These are phyloP conservation scores for Wickerhamiella slavikovae DNA, from an alignment of 805 yeast genomes.

Conservation along the genomic window DNA sequence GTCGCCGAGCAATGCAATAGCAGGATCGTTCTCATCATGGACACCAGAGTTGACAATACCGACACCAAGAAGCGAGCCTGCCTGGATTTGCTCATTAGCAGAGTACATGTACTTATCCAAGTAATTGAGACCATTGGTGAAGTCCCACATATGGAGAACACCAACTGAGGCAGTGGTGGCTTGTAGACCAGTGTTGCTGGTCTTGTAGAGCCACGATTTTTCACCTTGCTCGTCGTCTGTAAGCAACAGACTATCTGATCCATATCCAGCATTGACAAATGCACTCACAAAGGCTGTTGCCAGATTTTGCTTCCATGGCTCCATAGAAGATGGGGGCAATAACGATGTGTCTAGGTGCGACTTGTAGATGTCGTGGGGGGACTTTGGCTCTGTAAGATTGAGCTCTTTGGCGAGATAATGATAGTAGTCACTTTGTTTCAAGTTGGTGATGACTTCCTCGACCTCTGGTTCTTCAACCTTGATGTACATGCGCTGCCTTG, in stretches of 20 bases:
- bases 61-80: constrained; percentile 91
- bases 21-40: constrained; percentile 89
- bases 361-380: constrained; percentile 88
- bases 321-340: constrained; percentile 36
- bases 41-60: constrained; percentile 85
- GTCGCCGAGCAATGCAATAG: constrained; percentile 63
- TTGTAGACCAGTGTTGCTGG: constrained; percentile 78
- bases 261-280: constrained; percentile 78
- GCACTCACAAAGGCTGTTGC: constrained; percentile 91
- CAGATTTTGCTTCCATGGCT: constrained; percentile 85
- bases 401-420: constrained; percentile 67
- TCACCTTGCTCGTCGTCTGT: constrained; percentile 54
- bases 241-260: constrained; percentile 53
- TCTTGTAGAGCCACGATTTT: constrained; percentile 71
- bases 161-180: constrained; percentile 88
- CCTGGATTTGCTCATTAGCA: constrained; percentile 68
- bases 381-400: constrained; percentile 71
- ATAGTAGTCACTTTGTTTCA: constrained; percentile 58
- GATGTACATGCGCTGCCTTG: constrained; percentile 70
- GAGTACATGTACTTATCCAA: constrained; percentile 79
- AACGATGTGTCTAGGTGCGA: constrained; percentile 64
- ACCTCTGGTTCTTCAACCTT: constrained; percentile 33
- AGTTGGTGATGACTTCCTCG: constrained; percentile 69
- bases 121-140: constrained; percentile 69
- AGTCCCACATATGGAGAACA: constrained; percentile 77